Evolutionary conservation across 495 filamentous ascomycete species (phyloP).

Genomic region (Talaromyces thailandensis): DNA sequence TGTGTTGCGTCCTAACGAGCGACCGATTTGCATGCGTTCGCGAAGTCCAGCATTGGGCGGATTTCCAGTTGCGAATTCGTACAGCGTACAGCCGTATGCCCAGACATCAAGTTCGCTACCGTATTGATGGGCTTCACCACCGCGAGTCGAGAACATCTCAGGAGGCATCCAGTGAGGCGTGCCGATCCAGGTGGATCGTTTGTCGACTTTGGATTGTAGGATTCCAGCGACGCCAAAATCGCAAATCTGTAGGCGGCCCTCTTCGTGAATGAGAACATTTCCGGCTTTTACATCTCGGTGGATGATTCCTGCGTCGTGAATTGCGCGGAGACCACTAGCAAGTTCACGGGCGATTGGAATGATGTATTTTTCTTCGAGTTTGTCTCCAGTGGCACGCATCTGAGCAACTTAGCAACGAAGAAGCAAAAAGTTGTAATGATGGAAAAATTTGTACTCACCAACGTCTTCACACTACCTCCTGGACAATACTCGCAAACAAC

Average conservation of each 20-base stretch:
- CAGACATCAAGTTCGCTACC: conserved; percentile 80
- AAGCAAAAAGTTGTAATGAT: neutral
- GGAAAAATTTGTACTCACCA: conserved; percentile 41
- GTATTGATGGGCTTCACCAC: conserved; percentile 38
- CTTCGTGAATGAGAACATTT: conserved; percentile 84
- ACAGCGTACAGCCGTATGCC: conserved; percentile 64
- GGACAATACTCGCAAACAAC: conserved; percentile 93
- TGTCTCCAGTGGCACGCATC: conserved; percentile 56
- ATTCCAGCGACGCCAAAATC: conserved; percentile 93
- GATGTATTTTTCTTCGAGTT: conserved; percentile 80
- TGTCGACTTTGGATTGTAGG: conserved; percentile 73
- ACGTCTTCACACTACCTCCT: conserved; percentile 86
- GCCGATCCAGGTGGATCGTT: conserved; percentile 86
- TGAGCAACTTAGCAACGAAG: conserved; percentile 13
- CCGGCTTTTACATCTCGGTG: conserved; percentile 94
- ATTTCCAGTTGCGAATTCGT: conserved; percentile 82
- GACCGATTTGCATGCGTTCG: conserved; percentile 48
- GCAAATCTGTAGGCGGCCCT: conserved; percentile 80
- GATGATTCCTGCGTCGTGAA: conserved; percentile 88
- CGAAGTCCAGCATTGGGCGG: conserved; percentile 56
- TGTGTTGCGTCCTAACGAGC: conserved; percentile 48
- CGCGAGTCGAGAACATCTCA: conserved; percentile 54
- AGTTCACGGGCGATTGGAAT: conserved; percentile 84
- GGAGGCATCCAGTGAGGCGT: conserved; percentile 98
- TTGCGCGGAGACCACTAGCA: conserved; percentile 71